These are phyloP conservation scores for Cardamine occulta DNA, from an alignment of 345 rosid species.

Conservation along the genomic window DNA sequence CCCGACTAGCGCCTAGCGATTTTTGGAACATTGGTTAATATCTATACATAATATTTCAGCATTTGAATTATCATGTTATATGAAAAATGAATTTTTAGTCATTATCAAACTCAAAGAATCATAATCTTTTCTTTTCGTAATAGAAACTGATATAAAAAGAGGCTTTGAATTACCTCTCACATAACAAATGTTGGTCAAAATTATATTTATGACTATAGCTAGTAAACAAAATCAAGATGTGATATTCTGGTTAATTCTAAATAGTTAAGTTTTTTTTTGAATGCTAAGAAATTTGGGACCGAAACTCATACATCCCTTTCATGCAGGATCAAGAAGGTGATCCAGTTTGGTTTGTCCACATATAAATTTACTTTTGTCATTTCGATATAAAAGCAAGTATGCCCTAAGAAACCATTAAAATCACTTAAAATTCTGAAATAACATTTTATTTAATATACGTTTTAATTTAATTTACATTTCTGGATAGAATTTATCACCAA, in stretches of 20 bases:
- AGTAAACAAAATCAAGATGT: constrained; percentile 1
- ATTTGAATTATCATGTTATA: background rate
- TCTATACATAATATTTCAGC: background rate
- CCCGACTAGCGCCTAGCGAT: no score
- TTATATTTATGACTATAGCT: background rate
- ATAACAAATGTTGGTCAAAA: constrained; percentile 5
- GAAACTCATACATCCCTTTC: background rate
- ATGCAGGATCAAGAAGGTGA: background rate
- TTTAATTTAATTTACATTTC: no score
- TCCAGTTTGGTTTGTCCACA: background rate
- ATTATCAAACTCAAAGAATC: background rate
- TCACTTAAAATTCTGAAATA: no score
- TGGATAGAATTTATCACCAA: background rate
- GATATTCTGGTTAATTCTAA: background rate
- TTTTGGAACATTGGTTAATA: background rate
- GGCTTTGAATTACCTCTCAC: background rate
- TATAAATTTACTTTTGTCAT: background rate
- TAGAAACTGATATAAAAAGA: background rate
- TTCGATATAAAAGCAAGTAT: background rate
- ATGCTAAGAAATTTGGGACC: background rate
- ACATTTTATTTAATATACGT: no score
- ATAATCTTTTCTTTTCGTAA: background rate
- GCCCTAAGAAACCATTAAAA: background rate
- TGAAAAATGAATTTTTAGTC: background rate
- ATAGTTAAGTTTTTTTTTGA: background rate